A percentile compares a stretch with the other conserved stretches of the same genome.
These are phyloP conservation scores for Orychophragmus violaceus DNA, from an alignment of 345 rosid species.

Conservation along the genomic window DNA sequence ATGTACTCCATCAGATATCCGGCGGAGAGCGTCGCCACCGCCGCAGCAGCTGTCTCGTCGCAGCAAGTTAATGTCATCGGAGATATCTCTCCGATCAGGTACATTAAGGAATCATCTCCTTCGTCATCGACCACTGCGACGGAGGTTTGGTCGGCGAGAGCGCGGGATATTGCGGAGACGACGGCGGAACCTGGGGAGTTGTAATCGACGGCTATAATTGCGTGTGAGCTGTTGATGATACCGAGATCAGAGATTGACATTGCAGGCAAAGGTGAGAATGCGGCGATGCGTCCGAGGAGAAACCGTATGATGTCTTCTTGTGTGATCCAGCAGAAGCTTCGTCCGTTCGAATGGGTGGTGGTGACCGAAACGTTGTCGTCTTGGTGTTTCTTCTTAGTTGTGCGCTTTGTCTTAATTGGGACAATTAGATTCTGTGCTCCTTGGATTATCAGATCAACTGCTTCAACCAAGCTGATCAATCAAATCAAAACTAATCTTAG, in stretches of 20 bases:
- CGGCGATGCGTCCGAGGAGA: constrained; percentile 66
- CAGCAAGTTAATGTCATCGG: constrained; percentile 59
- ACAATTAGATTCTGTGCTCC: constrained; percentile 89
- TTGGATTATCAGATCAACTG: constrained; percentile 68
- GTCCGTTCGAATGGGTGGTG: constrained; percentile 53
- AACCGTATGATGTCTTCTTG: constrained; percentile 81
- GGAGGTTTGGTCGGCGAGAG: constrained; percentile 53
- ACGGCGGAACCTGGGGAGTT: constrained; percentile 59
- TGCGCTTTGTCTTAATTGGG: constrained; percentile 48
- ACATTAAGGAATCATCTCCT: constrained; percentile 41
- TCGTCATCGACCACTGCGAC: constrained; percentile 64
- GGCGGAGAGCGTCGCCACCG: constrained; percentile 59
- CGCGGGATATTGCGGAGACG: constrained; percentile 39
- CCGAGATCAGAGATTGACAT: constrained; percentile 59
- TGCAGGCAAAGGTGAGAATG: constrained; percentile 64
- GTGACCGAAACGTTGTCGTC: background rate
- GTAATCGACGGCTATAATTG: constrained; percentile 43
- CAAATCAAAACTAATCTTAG: background rate
- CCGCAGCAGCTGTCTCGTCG: constrained; percentile 65
- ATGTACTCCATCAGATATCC: constrained; percentile 87
- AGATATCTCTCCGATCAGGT: constrained; percentile 68
- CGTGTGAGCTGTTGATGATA: constrained; percentile 44
- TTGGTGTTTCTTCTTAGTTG: constrained; percentile 42
- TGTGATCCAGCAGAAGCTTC: constrained; percentile 81
- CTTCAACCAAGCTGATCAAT: constrained; percentile 60